A percentile compares a stretch with the other conserved stretches of the same genome.
Conservation (phyloP, 106 monocot species). For the Platanthera zijinensis region DNA sequence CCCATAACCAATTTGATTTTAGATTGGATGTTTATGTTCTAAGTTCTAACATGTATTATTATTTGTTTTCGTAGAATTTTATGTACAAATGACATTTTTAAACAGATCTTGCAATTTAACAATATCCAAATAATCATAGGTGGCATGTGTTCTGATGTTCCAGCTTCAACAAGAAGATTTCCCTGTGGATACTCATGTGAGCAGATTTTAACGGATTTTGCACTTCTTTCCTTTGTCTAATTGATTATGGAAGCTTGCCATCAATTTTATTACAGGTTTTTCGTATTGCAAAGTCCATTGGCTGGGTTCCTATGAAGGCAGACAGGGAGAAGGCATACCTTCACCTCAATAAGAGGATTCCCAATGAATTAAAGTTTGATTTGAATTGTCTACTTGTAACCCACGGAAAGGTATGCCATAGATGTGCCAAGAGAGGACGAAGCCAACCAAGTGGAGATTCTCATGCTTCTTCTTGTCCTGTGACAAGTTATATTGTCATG, state of each 20-base stretch:
- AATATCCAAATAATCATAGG: slow-evolving; percentile 21
- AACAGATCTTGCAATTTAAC: neutral
- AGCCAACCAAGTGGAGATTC: slow-evolving; percentile 13
- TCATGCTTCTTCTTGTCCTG: slow-evolving; percentile 37
- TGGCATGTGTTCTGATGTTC: slow-evolving; percentile 89
- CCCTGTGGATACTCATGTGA: slow-evolving; percentile 88
- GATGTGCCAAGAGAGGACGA: slow-evolving; percentile 39
- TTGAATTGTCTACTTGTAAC: slow-evolving; percentile 82
- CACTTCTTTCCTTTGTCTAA: neutral
- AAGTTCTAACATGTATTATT: too few species aligned
- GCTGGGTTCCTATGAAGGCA: slow-evolving; percentile 67
- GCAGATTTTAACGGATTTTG: slow-evolving; percentile 12
- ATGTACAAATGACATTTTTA: neutral
- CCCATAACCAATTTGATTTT: too few species aligned
- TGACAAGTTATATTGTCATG: slow-evolving; percentile 7
- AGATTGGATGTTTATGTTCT: too few species aligned
- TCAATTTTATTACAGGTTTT: slow-evolving; percentile 39
- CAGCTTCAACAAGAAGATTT: slow-evolving; percentile 85
- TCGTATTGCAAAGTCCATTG: slow-evolving; percentile 51
- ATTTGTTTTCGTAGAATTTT: neutral
- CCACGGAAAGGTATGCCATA: slow-evolving; percentile 63
- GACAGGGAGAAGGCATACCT: slow-evolving; percentile 75
- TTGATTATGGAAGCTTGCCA: neutral
- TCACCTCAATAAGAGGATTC: slow-evolving; percentile 72
- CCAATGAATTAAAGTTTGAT: slow-evolving; percentile 77